Evolutionary conservation across 495 filamentous ascomycete species (phyloP), one percentile per base, ranked within the genome.

Genomic region (Aspergillus affinis): DNA sequence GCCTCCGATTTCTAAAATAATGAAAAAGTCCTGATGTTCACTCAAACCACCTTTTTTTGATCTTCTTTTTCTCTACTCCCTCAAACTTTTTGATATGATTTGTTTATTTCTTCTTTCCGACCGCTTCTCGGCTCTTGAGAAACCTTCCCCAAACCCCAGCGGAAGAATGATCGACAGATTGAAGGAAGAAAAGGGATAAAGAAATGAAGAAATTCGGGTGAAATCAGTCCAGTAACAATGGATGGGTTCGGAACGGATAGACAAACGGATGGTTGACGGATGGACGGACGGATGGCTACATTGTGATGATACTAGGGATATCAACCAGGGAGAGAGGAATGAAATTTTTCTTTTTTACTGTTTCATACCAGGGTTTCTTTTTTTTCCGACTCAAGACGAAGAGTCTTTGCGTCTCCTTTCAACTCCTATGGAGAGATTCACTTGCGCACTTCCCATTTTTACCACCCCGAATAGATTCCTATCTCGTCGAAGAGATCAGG

Each of bases 21-120:
- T 69, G 69, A 71, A 69, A 71, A 72, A 72, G 68, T 74, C 70
- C 73, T 67, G 61, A 67, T 64, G 65, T 64, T 66, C 69, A 65
- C 72, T 72, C 21, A 52, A 23, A 30, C 19, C 21, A 52, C 68
- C 64, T 61, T 62, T 65, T 69, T 66, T 65, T 53, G 49, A 51
- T 57, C 47, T 66, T 26, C 41, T 55, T 36, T 51, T 44, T 53
- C 57, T 53, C 46, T 47, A n/a, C 27, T 55, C 9, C 29, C 41
- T 53, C 18, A 26, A 30, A 56, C 58, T 57, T 53, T 57, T 26
- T 53, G 46, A 10, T 21, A 7, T 49, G 48, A 20, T 49, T 49
- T 49, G 19, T 21, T 49, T 19, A 2, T 19, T 48, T 20, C 12
- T 17, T 49, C 8, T 49, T 10, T 10, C 8, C 19, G 19, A 49